These are phyloP conservation scores for Senna tora DNA, from an alignment of 306 rosid species.

Conservation along the genomic window DNA sequence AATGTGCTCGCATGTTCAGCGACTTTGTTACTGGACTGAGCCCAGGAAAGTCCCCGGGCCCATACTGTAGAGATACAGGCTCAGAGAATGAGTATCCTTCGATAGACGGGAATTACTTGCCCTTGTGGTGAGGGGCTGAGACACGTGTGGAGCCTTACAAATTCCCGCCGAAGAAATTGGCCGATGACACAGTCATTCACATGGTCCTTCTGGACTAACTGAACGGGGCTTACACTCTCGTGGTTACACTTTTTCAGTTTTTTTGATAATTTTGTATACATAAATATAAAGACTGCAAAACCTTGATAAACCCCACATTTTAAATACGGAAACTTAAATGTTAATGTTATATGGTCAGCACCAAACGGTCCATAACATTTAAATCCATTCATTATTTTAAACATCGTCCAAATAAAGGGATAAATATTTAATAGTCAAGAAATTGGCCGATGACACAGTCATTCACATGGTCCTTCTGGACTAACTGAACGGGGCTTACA, in stretches of 20 bases:
- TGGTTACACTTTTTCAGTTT: background rate
- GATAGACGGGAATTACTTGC: background rate
- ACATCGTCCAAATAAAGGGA: too few relatives aligned
- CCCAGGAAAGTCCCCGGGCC: constrained; percentile 58
- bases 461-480: constrained; percentile 35
- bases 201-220: constrained; percentile 27
- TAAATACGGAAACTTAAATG: too few relatives aligned
- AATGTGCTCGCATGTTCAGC: background rate
- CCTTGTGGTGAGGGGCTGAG: constrained; percentile 31
- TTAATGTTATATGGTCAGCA: too few relatives aligned
- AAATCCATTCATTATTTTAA: too few relatives aligned
- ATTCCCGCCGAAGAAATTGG: constrained; percentile 13
- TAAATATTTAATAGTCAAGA: too few relatives aligned
- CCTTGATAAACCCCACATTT: too few relatives aligned
- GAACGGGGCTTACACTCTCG: constrained; percentile 48
- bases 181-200: constrained; percentile 38
- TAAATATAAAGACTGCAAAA: too few relatives aligned
- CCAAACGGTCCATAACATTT: too few relatives aligned
- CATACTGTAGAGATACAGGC: constrained; percentile 14
- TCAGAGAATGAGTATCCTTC: background rate
- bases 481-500: constrained; percentile 53
- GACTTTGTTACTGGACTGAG: background rate
- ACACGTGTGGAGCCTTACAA: constrained; percentile 41
- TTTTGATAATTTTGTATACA: too few relatives aligned
- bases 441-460: constrained; percentile 27